A percentile compares a stretch with the other conserved stretches of the same genome.
phyloP scores from a whole-genome alignment of 176 grass and related monocot genomes.

The Rhynchospora pubera region DNA sequence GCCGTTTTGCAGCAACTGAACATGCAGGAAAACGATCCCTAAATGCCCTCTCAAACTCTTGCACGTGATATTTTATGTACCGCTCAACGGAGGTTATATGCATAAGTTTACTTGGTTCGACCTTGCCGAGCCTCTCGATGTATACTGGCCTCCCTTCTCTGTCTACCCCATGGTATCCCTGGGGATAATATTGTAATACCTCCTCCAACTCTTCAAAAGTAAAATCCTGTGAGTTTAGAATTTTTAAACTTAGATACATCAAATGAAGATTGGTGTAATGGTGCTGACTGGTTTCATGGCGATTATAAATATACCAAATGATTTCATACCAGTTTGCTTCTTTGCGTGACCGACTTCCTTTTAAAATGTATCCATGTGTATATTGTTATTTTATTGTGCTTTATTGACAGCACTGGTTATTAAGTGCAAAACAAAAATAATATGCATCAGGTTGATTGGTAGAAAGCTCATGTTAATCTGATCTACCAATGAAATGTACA shows the following conservation, averaged over 20 bases:
- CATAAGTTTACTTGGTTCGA: conserved; percentile 72
- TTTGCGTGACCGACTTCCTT: neutral
- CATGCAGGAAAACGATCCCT: conserved; percentile 63
- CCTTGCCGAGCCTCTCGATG: conserved; percentile 72
- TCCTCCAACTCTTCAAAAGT: conserved; percentile 71
- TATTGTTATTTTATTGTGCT: neutral
- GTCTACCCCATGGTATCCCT: conserved; percentile 85
- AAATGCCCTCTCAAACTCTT: conserved; percentile 83
- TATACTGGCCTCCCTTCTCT: conserved; percentile 80
- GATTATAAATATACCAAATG: neutral
- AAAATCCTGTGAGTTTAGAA: conserved; percentile 46
- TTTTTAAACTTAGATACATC: neutral
- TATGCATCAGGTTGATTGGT: neutral
- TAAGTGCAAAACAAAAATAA: neutral
- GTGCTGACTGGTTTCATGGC: neutral
- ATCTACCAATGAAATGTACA: neutral
- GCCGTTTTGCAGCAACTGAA: conserved; percentile 60
- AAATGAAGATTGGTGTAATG: neutral
- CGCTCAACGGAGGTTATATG: conserved; percentile 71
- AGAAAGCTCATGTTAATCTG: neutral
- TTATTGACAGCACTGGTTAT: neutral
- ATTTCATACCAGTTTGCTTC: neutral
- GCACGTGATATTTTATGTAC: conserved; percentile 85
- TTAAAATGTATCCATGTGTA: neutral
- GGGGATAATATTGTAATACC: conserved; percentile 65